Evolutionary conservation across 768 basidiomycete genomes (phyloP).

Genomic region (Tulasnella sp.): DNA sequence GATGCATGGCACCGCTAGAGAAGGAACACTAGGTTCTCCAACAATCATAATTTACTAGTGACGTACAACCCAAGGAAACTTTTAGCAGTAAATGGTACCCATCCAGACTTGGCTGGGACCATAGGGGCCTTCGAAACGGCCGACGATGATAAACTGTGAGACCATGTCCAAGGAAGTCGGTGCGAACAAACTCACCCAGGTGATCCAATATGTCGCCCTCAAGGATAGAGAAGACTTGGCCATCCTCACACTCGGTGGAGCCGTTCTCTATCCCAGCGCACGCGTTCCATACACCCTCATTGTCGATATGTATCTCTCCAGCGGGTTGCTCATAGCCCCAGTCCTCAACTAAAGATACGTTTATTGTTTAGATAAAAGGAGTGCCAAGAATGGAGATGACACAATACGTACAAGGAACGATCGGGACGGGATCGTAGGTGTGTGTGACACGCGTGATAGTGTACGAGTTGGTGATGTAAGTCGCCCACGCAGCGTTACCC

Average conservation of each 20-base stretch:
- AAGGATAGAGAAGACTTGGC: conserved; percentile 39
- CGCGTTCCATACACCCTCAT: conserved; percentile 37
- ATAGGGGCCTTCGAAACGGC: background rate
- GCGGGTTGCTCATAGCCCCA: background rate
- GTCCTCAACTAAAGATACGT: background rate
- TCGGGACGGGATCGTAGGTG: conserved; percentile 20
- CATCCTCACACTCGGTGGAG: conserved; percentile 38
- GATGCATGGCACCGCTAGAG: too few species aligned
- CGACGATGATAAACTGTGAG: background rate
- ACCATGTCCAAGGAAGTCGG: background rate
- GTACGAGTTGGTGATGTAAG: conserved; percentile 33
- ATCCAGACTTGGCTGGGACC: background rate
- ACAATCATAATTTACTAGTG: too few species aligned
- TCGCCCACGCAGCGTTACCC: conserved; percentile 34
- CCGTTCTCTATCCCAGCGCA: conserved; percentile 55
- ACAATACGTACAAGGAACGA: conserved; percentile 17
- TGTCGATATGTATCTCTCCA: conserved; percentile 27
- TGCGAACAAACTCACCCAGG: conserved; percentile 29
- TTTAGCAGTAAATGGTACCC: background rate
- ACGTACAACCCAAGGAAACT: background rate
- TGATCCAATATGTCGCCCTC: conserved; percentile 35
- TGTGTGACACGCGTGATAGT: conserved; percentile 11
- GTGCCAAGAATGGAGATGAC: background rate
- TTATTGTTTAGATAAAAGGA: background rate
- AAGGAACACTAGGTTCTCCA: too few species aligned